Conservation (phyloP, 768 basidiomycete species). For the Ephemerocybe angulata region DNA sequence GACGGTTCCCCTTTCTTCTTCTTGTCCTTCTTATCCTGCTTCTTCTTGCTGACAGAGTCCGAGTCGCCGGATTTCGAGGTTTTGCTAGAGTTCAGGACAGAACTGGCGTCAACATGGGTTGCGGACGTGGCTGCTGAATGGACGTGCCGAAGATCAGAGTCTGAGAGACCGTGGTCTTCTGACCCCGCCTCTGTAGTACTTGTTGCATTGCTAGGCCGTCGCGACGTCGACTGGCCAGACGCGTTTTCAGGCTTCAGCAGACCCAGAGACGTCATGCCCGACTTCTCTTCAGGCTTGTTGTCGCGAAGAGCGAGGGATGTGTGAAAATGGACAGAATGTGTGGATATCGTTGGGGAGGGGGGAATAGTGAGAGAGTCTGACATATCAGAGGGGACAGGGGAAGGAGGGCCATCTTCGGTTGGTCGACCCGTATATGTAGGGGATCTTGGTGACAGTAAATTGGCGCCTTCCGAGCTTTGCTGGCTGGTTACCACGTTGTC, state of each 20-base stretch:
- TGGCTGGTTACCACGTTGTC: constrained; percentile 1
- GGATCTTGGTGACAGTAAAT: constrained; percentile 16
- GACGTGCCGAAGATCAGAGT: constrained; percentile 32
- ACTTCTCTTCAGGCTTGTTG: constrained; percentile 59
- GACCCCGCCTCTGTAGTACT: constrained; percentile 53
- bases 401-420: constrained; percentile 14
- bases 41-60: constrained; percentile 18
- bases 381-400: constrained; percentile 18
- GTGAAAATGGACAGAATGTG: constrained; percentile 55
- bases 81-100: constrained; percentile 12
- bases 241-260: constrained; percentile 41
- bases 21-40: constrained; percentile 22
- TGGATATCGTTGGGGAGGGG: constrained; percentile 76
- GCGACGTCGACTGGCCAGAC: constrained; percentile 34
- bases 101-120: constrained; percentile 29
- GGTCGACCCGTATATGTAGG: constrained; percentile 4
- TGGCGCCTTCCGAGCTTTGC: constrained; percentile 4
- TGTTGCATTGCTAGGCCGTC: constrained; percentile 60
- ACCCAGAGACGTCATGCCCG: constrained; percentile 48
- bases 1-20: constrained; percentile 20
- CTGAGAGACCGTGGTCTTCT: constrained; percentile 39
- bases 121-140: constrained; percentile 35
- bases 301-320: constrained; percentile 58
- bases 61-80: constrained; percentile 22
- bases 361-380: constrained; percentile 38